phyloP scores from a whole-genome alignment of 2,329 filamentous ascomycete genomes.

The Hymenoscyphus repandus region DNA sequence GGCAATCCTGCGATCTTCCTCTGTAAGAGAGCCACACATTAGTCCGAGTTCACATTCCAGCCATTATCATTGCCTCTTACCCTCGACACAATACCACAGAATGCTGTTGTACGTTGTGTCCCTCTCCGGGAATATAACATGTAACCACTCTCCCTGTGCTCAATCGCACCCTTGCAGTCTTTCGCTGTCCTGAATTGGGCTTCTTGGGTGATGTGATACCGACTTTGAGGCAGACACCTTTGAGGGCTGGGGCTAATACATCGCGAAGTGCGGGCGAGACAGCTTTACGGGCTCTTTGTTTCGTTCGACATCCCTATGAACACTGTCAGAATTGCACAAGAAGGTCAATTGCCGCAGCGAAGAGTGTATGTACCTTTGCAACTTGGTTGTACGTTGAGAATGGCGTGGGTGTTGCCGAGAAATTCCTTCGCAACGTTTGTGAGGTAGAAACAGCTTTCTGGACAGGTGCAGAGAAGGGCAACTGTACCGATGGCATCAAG shows the following conservation, averaged over 20 bases:
- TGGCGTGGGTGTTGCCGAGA: constrained; percentile 27
- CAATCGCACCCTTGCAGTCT: constrained; percentile 86
- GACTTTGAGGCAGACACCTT: constrained; percentile 94
- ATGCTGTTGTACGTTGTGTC: constrained; percentile 98
- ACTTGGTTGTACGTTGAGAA: constrained; percentile 31
- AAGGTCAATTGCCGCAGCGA: neutral
- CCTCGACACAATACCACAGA: constrained; percentile 94
- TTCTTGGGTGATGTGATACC: constrained; percentile 96
- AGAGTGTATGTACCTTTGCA: constrained; percentile 18
- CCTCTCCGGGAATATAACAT: constrained; percentile 94
- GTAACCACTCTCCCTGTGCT: constrained; percentile 84
- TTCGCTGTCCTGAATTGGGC: constrained; percentile 95
- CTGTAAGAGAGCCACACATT: neutral
- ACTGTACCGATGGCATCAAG: constrained; percentile 18
- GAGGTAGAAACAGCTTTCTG: neutral
- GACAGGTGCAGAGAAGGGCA: constrained; percentile 7
- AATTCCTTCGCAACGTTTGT: constrained; percentile 18
- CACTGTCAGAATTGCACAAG: constrained; percentile 2
- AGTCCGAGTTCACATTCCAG: neutral
- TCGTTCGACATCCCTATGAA: constrained; percentile 62
- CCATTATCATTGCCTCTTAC: neutral
- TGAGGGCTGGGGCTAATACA: constrained; percentile 71
- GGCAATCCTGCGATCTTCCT: constrained; percentile 92
- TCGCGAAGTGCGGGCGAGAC: constrained; percentile 77
- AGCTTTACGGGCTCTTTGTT: constrained; percentile 76